These are phyloP conservation scores for Saussurea involucrata DNA, from an alignment of 129 eudicot genomes.

Conservation along the genomic window DNA sequence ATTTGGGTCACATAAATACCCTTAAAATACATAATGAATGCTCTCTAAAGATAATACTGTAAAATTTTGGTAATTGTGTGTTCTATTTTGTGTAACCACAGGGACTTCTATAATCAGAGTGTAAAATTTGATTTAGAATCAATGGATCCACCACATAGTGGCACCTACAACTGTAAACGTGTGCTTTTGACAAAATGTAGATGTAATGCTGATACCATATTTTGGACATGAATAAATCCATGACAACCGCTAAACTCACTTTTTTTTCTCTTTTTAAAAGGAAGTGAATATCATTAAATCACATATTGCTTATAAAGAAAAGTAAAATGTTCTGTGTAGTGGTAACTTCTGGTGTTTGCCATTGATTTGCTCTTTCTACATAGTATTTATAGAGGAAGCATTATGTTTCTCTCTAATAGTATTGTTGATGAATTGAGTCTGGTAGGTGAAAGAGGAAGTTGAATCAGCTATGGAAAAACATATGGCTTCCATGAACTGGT, in stretches of 20 bases:
- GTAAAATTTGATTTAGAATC: not conserved
- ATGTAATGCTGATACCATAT: not conserved
- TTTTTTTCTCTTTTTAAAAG: not conserved
- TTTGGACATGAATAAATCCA: not conserved
- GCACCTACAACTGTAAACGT: slow-evolving; percentile 2
- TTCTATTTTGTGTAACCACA: slow-evolving; percentile 10
- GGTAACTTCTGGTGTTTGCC: not conserved
- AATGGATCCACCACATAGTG: not conserved
- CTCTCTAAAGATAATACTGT: not conserved
- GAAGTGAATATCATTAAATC: not conserved
- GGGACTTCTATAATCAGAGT: not conserved
- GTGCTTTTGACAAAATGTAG: slow-evolving; percentile 3
- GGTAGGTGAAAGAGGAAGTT: slow-evolving; percentile 91
- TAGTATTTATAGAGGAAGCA: not conserved
- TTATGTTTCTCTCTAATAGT: not conserved
- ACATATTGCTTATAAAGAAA: not conserved
- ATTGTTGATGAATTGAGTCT: slow-evolving; percentile 19
- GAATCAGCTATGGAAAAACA: slow-evolving; percentile 72
- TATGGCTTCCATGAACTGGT: slow-evolving; percentile 60
- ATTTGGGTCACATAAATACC: not conserved
- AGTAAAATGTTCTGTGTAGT: not conserved
- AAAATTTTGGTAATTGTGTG: not conserved
- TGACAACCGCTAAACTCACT: not conserved
- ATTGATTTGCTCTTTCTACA: not conserved
- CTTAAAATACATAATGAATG: not conserved